Base-by-base conservation (phyloP, 1,139 yeast genomes). In the Saccharomyces hybrid region DNA sequence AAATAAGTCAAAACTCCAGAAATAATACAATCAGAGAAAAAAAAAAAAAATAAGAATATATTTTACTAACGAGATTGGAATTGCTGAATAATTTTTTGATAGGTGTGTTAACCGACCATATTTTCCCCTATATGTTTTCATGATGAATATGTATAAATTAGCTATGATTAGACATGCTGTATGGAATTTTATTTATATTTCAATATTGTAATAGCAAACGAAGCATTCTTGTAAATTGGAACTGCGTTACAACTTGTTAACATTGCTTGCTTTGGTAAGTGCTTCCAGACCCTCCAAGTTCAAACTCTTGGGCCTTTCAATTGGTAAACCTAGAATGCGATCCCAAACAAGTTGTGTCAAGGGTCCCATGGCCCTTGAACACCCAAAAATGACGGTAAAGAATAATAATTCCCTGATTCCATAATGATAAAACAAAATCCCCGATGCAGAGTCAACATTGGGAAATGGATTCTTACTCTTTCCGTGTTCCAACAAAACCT, bases 401-500 rank as follows among this genome's bases (percentile, higher is more conserved):
- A 78, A 81, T 54, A 78, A 67, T 63, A 78, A 72, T 67, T 81
- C 82, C 54, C 75, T 78, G 54, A 81, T 69, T 47, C 85, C 85
- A 71, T 80, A 80, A 72, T 81, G 81, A 67, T 79, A 77, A 67
- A 81, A 78, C 54, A 81, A 69, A 54, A 79, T 79, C 52, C 85
- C 85, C 25, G 81, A 76, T 60, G 79, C 76, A 47, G 84, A 78
- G 70, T 81, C 86, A 57, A 81, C 86, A 64, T 81, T 81, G 55
- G 86, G 86, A 75, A 75, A 79, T 48, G 86, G 86, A 73, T 81
- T 81, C 74, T 80, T 78, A 65, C 83, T 79, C 73, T 81, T 81
- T 47, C 84, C 85, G 70, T 80, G 84, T 69, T 77, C 70, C 54
- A 73, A 76, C 54, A 81, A 73, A 9, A 81, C 84, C 54, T 66